These are phyloP conservation scores for Cladobotryum protrusum DNA, from an alignment of 2,329 filamentous ascomycete genomes.

Conservation along the genomic window DNA sequence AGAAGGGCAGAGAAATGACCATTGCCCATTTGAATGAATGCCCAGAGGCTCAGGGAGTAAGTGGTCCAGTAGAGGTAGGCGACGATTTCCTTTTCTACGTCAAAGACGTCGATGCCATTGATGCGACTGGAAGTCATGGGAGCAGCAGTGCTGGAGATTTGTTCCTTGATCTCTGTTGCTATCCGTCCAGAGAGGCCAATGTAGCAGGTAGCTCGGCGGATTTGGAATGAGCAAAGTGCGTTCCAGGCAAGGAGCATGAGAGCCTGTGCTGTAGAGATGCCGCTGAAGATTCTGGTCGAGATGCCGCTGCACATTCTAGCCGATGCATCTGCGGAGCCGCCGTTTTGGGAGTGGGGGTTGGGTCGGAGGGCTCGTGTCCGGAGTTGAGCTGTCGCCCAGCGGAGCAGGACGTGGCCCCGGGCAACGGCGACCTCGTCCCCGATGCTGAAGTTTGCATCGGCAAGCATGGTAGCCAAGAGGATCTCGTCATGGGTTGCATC, in stretches of 20 bases:
- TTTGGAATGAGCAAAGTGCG: conserved; percentile 25
- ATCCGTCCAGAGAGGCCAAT: conserved; percentile 28
- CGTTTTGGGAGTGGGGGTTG: conserved; percentile 16
- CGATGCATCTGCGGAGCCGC: conserved; percentile 10
- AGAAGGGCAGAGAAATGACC: conserved; percentile 19
- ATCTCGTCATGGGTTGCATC: conserved; percentile 34
- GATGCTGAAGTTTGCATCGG: conserved; percentile 31
- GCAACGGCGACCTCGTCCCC: conserved; percentile 22
- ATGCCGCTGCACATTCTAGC: conserved; percentile 17
- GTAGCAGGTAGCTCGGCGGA: conserved; percentile 30
- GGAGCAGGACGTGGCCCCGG: conserved; percentile 26
- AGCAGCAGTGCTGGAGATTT: conserved; percentile 20
- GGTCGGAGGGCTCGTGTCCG: conserved; percentile 20
- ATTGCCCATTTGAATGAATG: conserved; percentile 29
- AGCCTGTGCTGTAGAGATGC: conserved; percentile 27
- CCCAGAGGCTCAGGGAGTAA: conserved; percentile 33
- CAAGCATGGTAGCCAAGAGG: conserved; percentile 33
- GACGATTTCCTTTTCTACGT: conserved; percentile 34
- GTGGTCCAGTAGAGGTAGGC: conserved; percentile 35
- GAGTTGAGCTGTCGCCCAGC: conserved; percentile 29
- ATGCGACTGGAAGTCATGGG: conserved; percentile 29
- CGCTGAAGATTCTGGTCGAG: conserved; percentile 27
- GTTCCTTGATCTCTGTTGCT: conserved; percentile 26
- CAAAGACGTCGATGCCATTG: conserved; percentile 35
- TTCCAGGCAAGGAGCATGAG: conserved; percentile 33